Evolutionary conservation across 2,329 filamentous ascomycete genomes (phyloP), one percentile per base, ranked within the genome.

Genomic region (Tothia fuscella): DNA sequence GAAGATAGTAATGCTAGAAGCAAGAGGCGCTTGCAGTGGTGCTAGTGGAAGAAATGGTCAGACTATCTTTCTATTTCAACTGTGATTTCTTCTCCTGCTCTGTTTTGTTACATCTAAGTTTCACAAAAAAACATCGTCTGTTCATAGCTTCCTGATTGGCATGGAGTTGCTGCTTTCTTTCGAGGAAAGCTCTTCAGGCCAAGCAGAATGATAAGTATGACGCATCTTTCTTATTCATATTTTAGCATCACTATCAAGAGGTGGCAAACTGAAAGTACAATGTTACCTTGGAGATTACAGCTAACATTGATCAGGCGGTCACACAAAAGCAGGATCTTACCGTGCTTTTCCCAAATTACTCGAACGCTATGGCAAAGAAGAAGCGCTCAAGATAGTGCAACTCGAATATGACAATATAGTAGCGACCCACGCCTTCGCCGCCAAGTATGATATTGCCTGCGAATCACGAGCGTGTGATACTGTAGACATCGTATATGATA

Each of bases 21-120:
- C 83, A 12, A 69, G 83, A 51, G 82, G 87, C 63, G 81, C 79
- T 3, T 87, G 82, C 53, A 87, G 75, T 74, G 83, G 83, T 14
- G 83, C 83, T n/a, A 88, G 82, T 1, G 82, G 83, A 16, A 65
- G 82, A 41, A 45, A 45, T 42, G 53, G 42, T 44, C 22, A 33
- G 41, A 14, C 16, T 13, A 3, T 19, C 13, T 5, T 3, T 6
- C 19, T 3, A 13, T 9, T 3, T 6, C 2, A 26, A 29, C 21
- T n/a, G n/a, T n/a, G n/a, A n/a, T n/a, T n/a, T n/a, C n/a, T n/a
- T n/a, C n/a, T n/a, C n/a, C n/a, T n/a, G n/a, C n/a, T n/a, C n/a
- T n/a, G n/a, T n/a, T n/a, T n/a, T n/a, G n/a, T n/a, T n/a, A n/a
- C n/a, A n/a, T n/a, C n/a, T n/a, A n/a, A n/a, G n/a, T n/a, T n/a